Evolutionary conservation across 768 basidiomycete species (phyloP).

Genomic region (Boletellus emodensis): DNA sequence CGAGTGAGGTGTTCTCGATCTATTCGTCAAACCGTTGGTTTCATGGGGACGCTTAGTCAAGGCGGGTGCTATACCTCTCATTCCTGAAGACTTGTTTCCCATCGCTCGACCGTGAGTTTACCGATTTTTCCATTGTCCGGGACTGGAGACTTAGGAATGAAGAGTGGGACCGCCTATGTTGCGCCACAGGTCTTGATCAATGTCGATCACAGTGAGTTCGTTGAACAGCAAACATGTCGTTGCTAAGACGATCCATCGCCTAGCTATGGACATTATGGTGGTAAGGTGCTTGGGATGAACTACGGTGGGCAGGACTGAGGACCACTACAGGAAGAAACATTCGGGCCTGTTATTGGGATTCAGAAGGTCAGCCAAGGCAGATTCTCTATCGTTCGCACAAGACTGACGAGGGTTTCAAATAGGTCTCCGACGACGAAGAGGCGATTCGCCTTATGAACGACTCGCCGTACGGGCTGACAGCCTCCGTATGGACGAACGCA

Average conservation of each 20-base stretch:
- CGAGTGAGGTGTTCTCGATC: conserved; percentile 44
- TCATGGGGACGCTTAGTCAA: conserved; percentile 41
- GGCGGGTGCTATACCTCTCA: conserved; percentile 74
- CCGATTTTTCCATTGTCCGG: background rate
- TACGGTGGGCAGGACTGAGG: background rate
- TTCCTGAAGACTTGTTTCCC: conserved; percentile 65
- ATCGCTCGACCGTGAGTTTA: conserved; percentile 61
- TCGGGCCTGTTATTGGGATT: conserved; percentile 92
- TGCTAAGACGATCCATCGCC: conserved; percentile 2
- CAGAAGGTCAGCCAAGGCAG: conserved; percentile 58
- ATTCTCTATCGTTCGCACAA: background rate
- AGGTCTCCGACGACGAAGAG: conserved; percentile 84
- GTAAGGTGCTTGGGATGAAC: conserved; percentile 34
- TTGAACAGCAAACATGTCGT: background rate
- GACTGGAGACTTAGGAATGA: background rate
- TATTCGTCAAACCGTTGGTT: background rate
- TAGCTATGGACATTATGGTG: conserved; percentile 92
- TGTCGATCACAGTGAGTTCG: conserved; percentile 76
- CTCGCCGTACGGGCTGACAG: conserved; percentile 91
- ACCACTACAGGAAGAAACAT: conserved; percentile 68
- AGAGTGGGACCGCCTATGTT: conserved; percentile 79
- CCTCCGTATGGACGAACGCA: conserved; percentile 88
- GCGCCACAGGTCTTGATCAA: conserved; percentile 88
- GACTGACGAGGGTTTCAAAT: background rate
- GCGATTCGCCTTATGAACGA: conserved; percentile 94